Evolutionary conservation across 495 filamentous ascomycete genomes (phyloP).

Genomic region (Aspergillus nanangensis): DNA sequence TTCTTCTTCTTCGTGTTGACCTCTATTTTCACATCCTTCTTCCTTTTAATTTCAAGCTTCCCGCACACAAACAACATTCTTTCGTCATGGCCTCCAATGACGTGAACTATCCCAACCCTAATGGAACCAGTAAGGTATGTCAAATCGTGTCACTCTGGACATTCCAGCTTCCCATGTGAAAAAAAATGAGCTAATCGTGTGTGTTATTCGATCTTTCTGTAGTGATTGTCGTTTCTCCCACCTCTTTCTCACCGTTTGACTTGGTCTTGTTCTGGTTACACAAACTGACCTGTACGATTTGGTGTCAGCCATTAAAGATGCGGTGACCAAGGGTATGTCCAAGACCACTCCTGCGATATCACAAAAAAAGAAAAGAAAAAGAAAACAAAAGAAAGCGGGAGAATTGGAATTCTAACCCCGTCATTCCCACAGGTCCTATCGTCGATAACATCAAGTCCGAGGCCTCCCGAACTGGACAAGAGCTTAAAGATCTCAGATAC

Average conservation of each 20-base stretch:
- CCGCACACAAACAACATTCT: conserved; percentile 8
- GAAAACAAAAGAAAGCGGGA: too few species aligned
- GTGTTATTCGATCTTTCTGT: too few species aligned
- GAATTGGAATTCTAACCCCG: conserved; percentile 32
- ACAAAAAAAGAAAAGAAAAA: too few species aligned
- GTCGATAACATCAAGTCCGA: conserved; percentile 75
- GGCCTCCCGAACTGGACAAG: conserved; percentile 61
- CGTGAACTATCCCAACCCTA: conserved; percentile 40
- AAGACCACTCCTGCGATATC: background rate
- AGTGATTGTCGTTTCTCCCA: too few species aligned
- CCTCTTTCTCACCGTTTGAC: background rate
- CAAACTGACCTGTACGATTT: conserved; percentile 16
- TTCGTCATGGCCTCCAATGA: conserved; percentile 21
- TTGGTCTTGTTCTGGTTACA: conserved; percentile 4
- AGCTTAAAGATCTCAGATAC: conserved; percentile 72
- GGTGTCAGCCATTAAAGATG: conserved; percentile 21
- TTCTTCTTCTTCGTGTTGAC: too few species aligned
- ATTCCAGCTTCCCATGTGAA: too few species aligned
- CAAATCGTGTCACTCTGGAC: too few species aligned
- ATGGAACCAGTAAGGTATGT: conserved; percentile 37
- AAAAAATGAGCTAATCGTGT: too few species aligned
- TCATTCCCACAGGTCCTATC: conserved; percentile 55
- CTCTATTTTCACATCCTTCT: too few species aligned
- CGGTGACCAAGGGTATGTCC: conserved; percentile 28
- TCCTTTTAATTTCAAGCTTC: too few species aligned